These are phyloP conservation scores for Chimonanthus salicifolius DNA, from an alignment of 164 flowering plant species.

Conservation along the genomic window DNA sequence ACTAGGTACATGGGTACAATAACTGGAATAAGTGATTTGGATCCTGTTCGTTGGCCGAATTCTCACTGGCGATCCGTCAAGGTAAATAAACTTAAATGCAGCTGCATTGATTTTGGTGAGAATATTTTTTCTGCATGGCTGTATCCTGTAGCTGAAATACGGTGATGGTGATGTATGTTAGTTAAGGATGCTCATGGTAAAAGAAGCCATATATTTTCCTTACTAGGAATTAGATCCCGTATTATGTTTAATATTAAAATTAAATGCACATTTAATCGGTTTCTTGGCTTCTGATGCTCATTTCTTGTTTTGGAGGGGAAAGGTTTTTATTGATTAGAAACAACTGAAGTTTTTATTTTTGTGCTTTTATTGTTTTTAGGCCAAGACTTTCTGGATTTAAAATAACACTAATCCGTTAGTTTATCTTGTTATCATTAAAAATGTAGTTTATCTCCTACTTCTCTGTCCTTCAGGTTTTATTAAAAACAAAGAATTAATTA, in stretches of 20 bases:
- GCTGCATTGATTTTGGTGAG: not conserved
- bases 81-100: constrained; percentile 30
- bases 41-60: constrained; percentile 82
- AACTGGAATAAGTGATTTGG: constrained; percentile 76
- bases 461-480: too few relatives aligned
- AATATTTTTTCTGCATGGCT: not conserved
- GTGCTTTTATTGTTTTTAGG: too few relatives aligned
- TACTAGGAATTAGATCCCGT: not conserved
- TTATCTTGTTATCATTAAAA: too few relatives aligned
- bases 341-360: too few relatives aligned
- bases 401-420: too few relatives aligned
- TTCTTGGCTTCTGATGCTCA: too few relatives aligned
- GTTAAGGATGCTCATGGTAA: not conserved
- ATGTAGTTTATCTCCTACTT: too few relatives aligned
- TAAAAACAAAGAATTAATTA: too few relatives aligned
- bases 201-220: not conserved
- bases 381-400: too few relatives aligned
- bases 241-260: not conserved
- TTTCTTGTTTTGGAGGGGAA: too few relatives aligned
- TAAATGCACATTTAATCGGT: too few relatives aligned
- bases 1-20: constrained; percentile 91
- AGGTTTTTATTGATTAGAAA: too few relatives aligned
- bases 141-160: not conserved
- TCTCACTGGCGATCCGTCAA: constrained; percentile 93
- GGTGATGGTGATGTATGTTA: not conserved